Base-by-base conservation (phyloP, 805 yeast genomes). In the Isabelozyma pseudorhagii region DNA sequence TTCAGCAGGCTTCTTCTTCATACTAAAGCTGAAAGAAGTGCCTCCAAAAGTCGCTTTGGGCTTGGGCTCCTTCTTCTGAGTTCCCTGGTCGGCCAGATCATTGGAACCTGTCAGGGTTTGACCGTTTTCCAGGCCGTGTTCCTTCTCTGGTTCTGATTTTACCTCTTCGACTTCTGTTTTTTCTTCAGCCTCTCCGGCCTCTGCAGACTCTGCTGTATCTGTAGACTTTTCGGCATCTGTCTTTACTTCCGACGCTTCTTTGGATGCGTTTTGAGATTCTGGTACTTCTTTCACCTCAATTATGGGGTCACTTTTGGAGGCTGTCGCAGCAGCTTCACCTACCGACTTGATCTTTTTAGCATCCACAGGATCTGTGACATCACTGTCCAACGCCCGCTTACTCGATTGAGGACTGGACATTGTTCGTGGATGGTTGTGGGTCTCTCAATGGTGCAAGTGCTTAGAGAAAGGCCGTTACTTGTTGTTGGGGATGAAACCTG, bases 311-410 rank as follows among this genome's bases (percentile, higher is more conserved):
- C 15, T n/a, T 18, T 36, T 21, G 38, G 13, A 8, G 15, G 36
- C n/a, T 31, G n/a, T 31, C 4, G 5, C 36, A 10, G 36, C 9
- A 13, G 36, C n/a, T 4, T 31, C 36, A 3, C n/a, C 36, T 2
- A 9, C 40, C 11, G 31, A 40, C 42, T 47, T 57, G 38, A 50
- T 21, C 42, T 54, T 55, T 38, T 52, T 57, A 11, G 45, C 40
- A 13, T 49, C 50, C 17, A n/a, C 28, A 17, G 46, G 17, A 5
- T 48, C 56, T n/a, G 45, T n/a, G 9, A 15, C 6, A 11, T 38
- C 55, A 11, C 46, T 18, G 10, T 59, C 64, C 17, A 54, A 50
- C 46, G 51, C 54, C 48, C 67, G 54, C 45, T 63, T 63, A 42
- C 39, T 44, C 31, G 59, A 52, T 17, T 9, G 40, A 36, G 52